Evolutionary conservation across 2,329 filamentous ascomycete genomes (phyloP).

Genomic region (Arachnomyces sp.): DNA sequence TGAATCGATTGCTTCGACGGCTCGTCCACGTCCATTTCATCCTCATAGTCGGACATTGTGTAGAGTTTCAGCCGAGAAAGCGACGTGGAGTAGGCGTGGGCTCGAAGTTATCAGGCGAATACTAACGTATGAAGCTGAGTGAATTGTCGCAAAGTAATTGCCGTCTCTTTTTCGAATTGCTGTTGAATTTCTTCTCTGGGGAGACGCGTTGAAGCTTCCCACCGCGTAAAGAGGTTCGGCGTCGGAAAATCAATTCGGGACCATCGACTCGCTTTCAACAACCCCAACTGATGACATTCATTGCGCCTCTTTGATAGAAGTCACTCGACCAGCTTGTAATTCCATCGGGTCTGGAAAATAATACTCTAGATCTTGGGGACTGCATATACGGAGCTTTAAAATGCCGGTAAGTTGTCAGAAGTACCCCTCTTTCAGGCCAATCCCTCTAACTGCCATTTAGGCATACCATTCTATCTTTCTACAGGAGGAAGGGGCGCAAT

Average conservation of each 20-base stretch:
- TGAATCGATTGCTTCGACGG: constrained; percentile 44
- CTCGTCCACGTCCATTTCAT: constrained; percentile 63
- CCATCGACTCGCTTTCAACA: constrained; percentile 10
- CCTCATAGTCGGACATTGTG: constrained; percentile 49
- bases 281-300: constrained; percentile 12
- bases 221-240: constrained; percentile 35
- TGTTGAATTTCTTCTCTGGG: too few relatives aligned
- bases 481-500: constrained; percentile 62
- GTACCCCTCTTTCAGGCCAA: background rate
- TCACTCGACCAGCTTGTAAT: constrained; percentile 7
- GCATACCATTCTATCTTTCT: constrained; percentile 98
- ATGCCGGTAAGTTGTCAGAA: constrained; percentile 38
- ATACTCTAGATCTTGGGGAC: too few relatives aligned
- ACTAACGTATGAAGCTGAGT: background rate
- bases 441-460: constrained; percentile 36
- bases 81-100: background rate
- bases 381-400: constrained; percentile 16
- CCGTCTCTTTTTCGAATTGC: too few relatives aligned
- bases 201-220: constrained; percentile 23
- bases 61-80: background rate
- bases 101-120: background rate
- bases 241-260: constrained; percentile 26
- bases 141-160: background rate
- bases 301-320: constrained; percentile 20
- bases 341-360: too few relatives aligned